phyloP scores from a whole-genome alignment of 768 basidiomycete species.

The Suillus brevipes region DNA sequence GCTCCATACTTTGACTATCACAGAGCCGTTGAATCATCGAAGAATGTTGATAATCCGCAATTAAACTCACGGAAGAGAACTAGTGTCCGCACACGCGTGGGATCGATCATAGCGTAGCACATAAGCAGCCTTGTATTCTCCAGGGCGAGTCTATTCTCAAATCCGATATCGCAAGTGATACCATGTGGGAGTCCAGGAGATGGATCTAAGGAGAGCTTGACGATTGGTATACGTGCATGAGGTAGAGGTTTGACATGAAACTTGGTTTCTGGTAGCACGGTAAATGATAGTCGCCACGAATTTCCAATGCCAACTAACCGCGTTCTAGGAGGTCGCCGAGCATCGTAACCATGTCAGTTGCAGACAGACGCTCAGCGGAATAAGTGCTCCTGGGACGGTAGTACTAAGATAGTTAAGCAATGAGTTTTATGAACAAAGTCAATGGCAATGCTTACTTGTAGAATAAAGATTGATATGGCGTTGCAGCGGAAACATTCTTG shows the following conservation, averaged over 20 bases:
- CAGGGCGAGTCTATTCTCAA: constrained; percentile 94
- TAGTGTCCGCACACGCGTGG: constrained; percentile 87
- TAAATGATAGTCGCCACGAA: constrained; percentile 13
- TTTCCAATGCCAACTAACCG: constrained; percentile 53
- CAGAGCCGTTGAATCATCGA: constrained; percentile 14
- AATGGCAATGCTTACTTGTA: constrained; percentile 41
- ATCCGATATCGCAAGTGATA: constrained; percentile 98
- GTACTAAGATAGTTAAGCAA: constrained; percentile 30
- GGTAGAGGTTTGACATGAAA: constrained; percentile 96
- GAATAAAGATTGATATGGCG: constrained; percentile 34
- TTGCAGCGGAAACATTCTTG: constrained; percentile 28
- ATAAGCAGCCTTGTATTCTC: constrained; percentile 95
- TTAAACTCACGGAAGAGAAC: constrained; percentile 89
- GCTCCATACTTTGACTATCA: constrained; percentile 95
- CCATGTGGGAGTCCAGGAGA: constrained; percentile 79
- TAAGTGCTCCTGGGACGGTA: constrained; percentile 44
- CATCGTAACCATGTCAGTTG: constrained; percentile 91
- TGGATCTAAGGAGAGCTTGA: constrained; percentile 91
- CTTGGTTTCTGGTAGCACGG: constrained; percentile 71
- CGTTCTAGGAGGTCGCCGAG: constrained; percentile 91
- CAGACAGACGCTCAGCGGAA: constrained; percentile 73
- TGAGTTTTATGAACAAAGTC: constrained; percentile 1
- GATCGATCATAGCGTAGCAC: constrained; percentile 98
- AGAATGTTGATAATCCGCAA: constrained; percentile 16
- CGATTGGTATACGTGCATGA: constrained; percentile 96